These are phyloP conservation scores for Pulveroboletus frians DNA, from an alignment of 768 basidiomycete species.

Conservation along the genomic window DNA sequence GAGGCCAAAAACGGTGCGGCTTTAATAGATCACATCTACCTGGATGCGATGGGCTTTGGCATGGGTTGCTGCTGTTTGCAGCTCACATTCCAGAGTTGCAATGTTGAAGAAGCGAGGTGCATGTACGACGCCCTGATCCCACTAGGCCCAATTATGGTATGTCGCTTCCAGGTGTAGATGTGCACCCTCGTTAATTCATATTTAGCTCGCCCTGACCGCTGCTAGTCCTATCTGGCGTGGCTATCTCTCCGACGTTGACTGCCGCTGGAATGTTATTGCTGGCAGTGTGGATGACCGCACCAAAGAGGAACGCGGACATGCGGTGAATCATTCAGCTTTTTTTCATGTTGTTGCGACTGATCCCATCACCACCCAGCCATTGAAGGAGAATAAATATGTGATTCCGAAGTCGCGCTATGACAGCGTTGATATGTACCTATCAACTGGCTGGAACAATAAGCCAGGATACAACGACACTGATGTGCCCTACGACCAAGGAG, in stretches of 20 bases:
- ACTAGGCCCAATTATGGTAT: constrained; percentile 89
- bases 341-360: constrained; percentile 5
- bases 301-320: constrained; percentile 82
- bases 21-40: constrained; percentile 85
- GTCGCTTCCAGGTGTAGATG: constrained; percentile 14
- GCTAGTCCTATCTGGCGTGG: constrained; percentile 95
- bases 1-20: constrained; percentile 92
- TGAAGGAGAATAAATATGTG: constrained; percentile 63
- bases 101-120: constrained; percentile 83
- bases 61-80: constrained; percentile 99
- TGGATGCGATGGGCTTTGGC: constrained; percentile 99
- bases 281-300: constrained; percentile 98
- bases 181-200: background rate
- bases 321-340: constrained; percentile 44
- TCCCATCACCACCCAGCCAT: constrained; percentile 46
- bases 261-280: constrained; percentile 97
- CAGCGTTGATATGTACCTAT: constrained; percentile 91
- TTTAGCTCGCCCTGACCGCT: constrained; percentile 86
- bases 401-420: constrained; percentile 98
- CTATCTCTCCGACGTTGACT: constrained; percentile 93
- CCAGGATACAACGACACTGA: constrained; percentile 91
- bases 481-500: constrained; percentile 70
- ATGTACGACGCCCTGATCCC: constrained; percentile 97
- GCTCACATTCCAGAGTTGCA: constrained; percentile 95
- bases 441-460: constrained; percentile 78